Evolutionary conservation across 768 basidiomycete genomes (phyloP).

Genomic region (Hygrocybe punicea): DNA sequence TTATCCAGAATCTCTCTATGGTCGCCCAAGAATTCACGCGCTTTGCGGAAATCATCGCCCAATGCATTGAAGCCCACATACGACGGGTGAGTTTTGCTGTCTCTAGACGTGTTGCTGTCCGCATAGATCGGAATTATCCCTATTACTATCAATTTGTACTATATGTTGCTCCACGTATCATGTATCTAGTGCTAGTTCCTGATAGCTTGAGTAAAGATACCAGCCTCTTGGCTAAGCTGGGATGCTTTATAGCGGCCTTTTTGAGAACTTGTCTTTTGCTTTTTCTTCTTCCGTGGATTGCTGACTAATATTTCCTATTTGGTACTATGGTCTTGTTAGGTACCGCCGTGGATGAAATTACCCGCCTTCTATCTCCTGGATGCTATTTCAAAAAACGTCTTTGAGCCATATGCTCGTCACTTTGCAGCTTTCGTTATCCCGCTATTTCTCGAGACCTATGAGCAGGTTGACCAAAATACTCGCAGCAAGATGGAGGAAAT

Average conservation of each 20-base stretch:
- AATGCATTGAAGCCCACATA: slow-evolving; percentile 82
- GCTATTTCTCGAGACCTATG: slow-evolving; percentile 85
- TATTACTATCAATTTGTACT: slow-evolving; percentile 13
- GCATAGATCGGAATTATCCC: slow-evolving; percentile 7
- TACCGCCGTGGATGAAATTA: slow-evolving; percentile 83
- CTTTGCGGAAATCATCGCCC: slow-evolving; percentile 74
- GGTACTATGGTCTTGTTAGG: slow-evolving; percentile 49
- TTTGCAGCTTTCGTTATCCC: slow-evolving; percentile 80
- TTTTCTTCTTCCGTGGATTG: slow-evolving; percentile 31
- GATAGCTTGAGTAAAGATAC: slow-evolving; percentile 43
- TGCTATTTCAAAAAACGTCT: slow-evolving; percentile 95
- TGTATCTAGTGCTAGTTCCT: slow-evolving; percentile 45
- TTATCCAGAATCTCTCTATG: slow-evolving; percentile 91
- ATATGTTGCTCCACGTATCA: slow-evolving; percentile 31
- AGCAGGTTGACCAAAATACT: slow-evolving; percentile 77
- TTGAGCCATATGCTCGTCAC: slow-evolving; percentile 83
- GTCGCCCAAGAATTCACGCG: slow-evolving; percentile 83
- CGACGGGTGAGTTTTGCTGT: slow-evolving; percentile 69
- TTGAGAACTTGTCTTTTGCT: slow-evolving; percentile 16
- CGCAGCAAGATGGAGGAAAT: slow-evolving; percentile 98
- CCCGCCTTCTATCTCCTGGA: slow-evolving; percentile 94
- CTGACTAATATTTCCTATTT: slow-evolving; percentile 63
- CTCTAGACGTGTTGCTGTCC: slow-evolving; percentile 17
- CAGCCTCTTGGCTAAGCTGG: not conserved
- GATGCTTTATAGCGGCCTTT: not conserved